Evolutionary conservation across 495 filamentous ascomycete species (phyloP).

Genomic region (Aspergillus nanangensis): DNA sequence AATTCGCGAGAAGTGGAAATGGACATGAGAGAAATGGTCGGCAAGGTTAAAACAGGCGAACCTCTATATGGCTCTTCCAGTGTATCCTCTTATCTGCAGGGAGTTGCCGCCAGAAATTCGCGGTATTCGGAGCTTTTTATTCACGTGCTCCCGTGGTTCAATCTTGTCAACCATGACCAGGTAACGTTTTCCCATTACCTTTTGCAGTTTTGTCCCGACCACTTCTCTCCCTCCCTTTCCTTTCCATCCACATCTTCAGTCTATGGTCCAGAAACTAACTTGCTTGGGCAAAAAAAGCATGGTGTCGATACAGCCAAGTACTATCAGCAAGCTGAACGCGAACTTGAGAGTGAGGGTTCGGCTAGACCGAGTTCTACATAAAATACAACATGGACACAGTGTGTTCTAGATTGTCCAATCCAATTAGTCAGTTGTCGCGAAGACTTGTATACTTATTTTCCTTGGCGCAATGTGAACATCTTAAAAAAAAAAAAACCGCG

Average conservation of each 20-base stretch:
- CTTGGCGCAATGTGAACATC: neutral
- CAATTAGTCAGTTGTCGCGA: slow-evolving; percentile 11
- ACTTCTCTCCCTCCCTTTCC: neutral
- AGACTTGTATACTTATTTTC: slow-evolving; percentile 24
- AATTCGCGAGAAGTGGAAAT: slow-evolving; percentile 87
- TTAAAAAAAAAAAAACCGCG: too few species aligned
- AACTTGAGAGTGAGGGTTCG: slow-evolving; percentile 73
- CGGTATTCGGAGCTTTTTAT: slow-evolving; percentile 80
- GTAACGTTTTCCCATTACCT: too few species aligned
- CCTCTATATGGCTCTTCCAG: slow-evolving; percentile 82
- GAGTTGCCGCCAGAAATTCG: slow-evolving; percentile 87
- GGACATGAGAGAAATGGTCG: slow-evolving; percentile 98
- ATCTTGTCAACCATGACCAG: slow-evolving; percentile 93
- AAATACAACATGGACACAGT: slow-evolving; percentile 6
- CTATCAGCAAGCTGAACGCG: slow-evolving; percentile 91
- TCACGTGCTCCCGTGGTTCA: slow-evolving; percentile 89
- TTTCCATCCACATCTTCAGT: slow-evolving; percentile 1
- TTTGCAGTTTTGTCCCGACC: too few species aligned
- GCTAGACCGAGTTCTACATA: slow-evolving; percentile 25
- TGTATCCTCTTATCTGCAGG: slow-evolving; percentile 83
- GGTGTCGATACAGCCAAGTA: slow-evolving; percentile 98
- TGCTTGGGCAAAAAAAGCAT: slow-evolving; percentile 60
- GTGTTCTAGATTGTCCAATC: neutral
- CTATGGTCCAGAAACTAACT: slow-evolving; percentile 11
- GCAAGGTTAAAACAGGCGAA: slow-evolving; percentile 85